Base-by-base conservation (phyloP, 2,329 filamentous ascomycete genomes). In the Lomentospora prolificans region DNA sequence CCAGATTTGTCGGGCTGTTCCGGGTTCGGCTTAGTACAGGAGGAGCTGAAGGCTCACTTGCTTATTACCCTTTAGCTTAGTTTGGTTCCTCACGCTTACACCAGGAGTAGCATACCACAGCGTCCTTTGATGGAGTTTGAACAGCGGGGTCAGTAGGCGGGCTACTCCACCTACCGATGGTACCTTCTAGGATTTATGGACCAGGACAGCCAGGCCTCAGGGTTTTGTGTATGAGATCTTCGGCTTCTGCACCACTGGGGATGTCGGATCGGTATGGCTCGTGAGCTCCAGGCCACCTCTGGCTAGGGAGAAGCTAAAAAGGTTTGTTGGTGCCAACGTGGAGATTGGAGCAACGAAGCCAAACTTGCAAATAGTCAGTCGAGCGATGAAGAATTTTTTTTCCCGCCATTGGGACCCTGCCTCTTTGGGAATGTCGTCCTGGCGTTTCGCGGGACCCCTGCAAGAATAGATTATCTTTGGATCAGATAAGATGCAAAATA, bases 401-500 rank as follows among this genome's bases (percentile, higher is more conserved):
- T 41, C 30, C 50, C 9, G 7, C 8, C 39, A 28, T 53, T 14
- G 6, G 2, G 9, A 22, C 14, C 24, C 19, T 12, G 6, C 50
- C n/a, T 28, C 50, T 17, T 51, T 51, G 50, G 50, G 50, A 30
- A 33, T 31, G 25, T 51, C 25, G 25, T 31, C 30, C n/a, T 51
- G 14, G 27, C 41, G 25, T 2, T 12, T 24, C 3, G 17, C 30
- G 30, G 25, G 14, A 55, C 14, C 54, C 46, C 48, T 39, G 46
- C 24, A 33, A 22, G 12, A 6, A 41, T 28, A 39, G 72, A 61
- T 75, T 75, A 79, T 78, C 75, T 73, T 68, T 62, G 68, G 73
- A 78, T 78, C 75, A 69, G 74, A 78, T 78, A 76, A 78, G 75
- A 77, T 78, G 65, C 30, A 61, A 46, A 53, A 28, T 30, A 28